Percentiles rank a stretch among this genome's conserved stretches.
Conservation (phyloP, 257 asterid species). For the Paulownia fortunei region DNA sequence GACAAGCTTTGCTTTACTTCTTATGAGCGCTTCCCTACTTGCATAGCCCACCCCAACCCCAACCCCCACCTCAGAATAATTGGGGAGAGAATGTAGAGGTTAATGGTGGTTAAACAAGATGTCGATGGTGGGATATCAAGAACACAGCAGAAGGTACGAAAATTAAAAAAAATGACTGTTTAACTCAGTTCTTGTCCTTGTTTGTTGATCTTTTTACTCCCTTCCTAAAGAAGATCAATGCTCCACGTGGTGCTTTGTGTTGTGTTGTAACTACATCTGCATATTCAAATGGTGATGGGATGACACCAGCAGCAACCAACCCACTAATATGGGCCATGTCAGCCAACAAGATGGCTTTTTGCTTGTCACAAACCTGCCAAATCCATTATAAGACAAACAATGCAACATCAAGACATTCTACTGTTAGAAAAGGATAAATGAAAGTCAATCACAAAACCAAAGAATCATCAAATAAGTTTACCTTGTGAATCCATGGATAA, state of each 20-base stretch:
- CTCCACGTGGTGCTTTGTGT: slow-evolving; percentile 98
- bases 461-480: slow-evolving; percentile 24
- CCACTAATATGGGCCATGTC: slow-evolving; percentile 99
- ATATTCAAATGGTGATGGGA: slow-evolving; percentile 94
- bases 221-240: slow-evolving; percentile 94
- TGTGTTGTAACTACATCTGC: slow-evolving; percentile 96
- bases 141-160: slow-evolving; percentile 13
- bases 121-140: background rate
- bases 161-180: slow-evolving; percentile 14
- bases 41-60: background rate
- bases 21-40: slow-evolving; percentile 1
- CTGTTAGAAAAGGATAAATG: background rate
- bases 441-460: too few species aligned
- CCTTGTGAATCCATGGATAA: slow-evolving; percentile 92
- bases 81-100: background rate
- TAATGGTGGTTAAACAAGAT: background rate
- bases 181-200: slow-evolving; percentile 90
- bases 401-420: background rate
- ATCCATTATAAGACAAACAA: slow-evolving; percentile 16
- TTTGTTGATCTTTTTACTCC: slow-evolving; percentile 86
- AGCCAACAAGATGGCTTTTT: slow-evolving; percentile 84
- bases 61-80: too few species aligned
- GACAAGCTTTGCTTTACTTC: background rate
- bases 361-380: slow-evolving; percentile 92
- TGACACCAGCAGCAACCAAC: slow-evolving; percentile 96